These are phyloP conservation scores for Inga oerstediana DNA, from an alignment of 306 rosid species.

Conservation along the genomic window DNA sequence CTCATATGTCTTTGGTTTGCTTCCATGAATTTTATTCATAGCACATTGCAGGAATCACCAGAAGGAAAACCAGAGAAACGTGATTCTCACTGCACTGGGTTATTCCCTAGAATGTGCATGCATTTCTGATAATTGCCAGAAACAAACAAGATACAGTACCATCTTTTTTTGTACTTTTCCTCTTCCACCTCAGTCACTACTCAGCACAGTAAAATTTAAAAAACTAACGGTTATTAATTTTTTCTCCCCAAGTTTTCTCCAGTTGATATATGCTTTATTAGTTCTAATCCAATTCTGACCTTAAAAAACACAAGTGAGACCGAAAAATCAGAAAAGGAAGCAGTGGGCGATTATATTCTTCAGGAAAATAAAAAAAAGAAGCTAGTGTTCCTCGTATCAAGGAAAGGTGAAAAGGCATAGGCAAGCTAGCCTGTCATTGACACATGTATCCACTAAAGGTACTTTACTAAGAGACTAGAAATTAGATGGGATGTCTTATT, in stretches of 20 bases:
- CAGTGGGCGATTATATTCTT: slow-evolving; percentile 70
- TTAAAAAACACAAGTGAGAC: slow-evolving; percentile 18
- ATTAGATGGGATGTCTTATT: slow-evolving; percentile 56
- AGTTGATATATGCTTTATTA: slow-evolving; percentile 35
- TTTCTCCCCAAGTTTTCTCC: slow-evolving; percentile 7
- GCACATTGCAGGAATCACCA: slow-evolving; percentile 36
- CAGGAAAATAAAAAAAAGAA: slow-evolving; percentile 37
- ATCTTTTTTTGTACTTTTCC: slow-evolving; percentile 20
- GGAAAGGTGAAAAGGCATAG: slow-evolving; percentile 52
- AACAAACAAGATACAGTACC: slow-evolving; percentile 25
- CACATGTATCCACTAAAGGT: slow-evolving; percentile 52
- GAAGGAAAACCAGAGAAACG: slow-evolving; percentile 25
- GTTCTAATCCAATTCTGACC: slow-evolving; percentile 39
- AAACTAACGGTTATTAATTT: not conserved
- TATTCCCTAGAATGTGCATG: slow-evolving; percentile 34
- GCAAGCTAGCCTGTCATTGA: slow-evolving; percentile 63
- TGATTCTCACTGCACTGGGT: slow-evolving; percentile 4
- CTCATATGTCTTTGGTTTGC: slow-evolving; percentile 31
- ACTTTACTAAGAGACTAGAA: slow-evolving; percentile 40
- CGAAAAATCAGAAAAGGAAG: slow-evolving; percentile 33
- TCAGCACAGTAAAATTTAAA: not conserved
- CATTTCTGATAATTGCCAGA: slow-evolving; percentile 28
- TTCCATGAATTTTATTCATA: slow-evolving; percentile 35
- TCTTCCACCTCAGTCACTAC: slow-evolving; percentile 12
- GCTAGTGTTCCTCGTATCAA: slow-evolving; percentile 64